These are phyloP conservation scores for Panus rudis DNA, from an alignment of 768 basidiomycete species.

Conservation along the genomic window DNA sequence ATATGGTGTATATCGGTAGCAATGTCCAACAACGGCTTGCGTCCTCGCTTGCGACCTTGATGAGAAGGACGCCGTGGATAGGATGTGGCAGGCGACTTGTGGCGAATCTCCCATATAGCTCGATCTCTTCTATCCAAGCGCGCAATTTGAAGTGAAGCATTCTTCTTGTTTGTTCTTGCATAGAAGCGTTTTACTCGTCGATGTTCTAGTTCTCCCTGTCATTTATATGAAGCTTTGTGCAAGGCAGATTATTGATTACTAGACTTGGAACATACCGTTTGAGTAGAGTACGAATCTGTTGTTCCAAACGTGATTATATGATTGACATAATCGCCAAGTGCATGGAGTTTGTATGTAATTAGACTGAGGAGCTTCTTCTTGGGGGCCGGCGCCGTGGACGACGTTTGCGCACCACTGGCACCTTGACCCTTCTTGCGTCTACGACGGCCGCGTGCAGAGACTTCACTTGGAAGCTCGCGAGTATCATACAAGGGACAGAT, in stretches of 20 bases:
- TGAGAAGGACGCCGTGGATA: too few species aligned
- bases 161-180: slow-evolving; percentile 27
- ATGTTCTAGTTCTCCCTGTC: slow-evolving; percentile 34
- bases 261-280: slow-evolving; percentile 18
- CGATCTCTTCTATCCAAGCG: slow-evolving; percentile 15
- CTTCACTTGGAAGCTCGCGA: slow-evolving; percentile 19
- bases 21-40: too few species aligned
- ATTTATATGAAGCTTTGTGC: neutral
- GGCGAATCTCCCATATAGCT: too few species aligned
- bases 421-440: neutral
- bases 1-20: too few species aligned
- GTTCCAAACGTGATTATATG: slow-evolving; percentile 26
- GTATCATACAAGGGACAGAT: slow-evolving; percentile 23
- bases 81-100: too few species aligned
- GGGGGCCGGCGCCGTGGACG: neutral
- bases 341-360: slow-evolving; percentile 28
- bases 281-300: slow-evolving; percentile 29
- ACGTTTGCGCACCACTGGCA: neutral
- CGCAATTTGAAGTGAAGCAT: slow-evolving; percentile 24
- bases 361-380: slow-evolving; percentile 21
- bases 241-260: neutral
- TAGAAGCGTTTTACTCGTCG: slow-evolving; percentile 31
- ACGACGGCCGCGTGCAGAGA: slow-evolving; percentile 11
- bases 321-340: slow-evolving; percentile 26
- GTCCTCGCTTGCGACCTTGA: too few species aligned